A percentile compares a stretch with the other conserved stretches of the same genome.
Conservation (phyloP, 352 stramenopile species). For the Phytophthora chlamydospora region DNA sequence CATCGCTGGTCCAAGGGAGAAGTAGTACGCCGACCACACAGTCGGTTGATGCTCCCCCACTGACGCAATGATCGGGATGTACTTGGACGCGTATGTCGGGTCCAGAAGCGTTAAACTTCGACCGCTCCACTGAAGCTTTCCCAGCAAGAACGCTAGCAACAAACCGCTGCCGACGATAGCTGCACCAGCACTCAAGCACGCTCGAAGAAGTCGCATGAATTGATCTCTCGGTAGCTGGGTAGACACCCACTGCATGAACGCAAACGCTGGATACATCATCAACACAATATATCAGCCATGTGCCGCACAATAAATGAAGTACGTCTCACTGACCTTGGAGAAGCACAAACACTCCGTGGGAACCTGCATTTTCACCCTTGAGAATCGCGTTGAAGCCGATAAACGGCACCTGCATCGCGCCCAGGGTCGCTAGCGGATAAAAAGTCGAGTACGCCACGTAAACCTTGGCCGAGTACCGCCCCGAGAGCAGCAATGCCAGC, state of each 20-base stretch:
- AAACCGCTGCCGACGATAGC: slow-evolving; percentile 44
- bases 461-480: slow-evolving; percentile 91
- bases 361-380: slow-evolving; percentile 76
- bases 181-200: slow-evolving; percentile 40
- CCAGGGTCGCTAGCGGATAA: slow-evolving; percentile 95
- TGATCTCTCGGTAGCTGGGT: slow-evolving; percentile 49
- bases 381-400: slow-evolving; percentile 97
- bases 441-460: slow-evolving; percentile 99
- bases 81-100: slow-evolving; percentile 94
- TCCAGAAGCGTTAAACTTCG: slow-evolving; percentile 92
- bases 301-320: slow-evolving; percentile 1
- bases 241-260: slow-evolving; percentile 61
- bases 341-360: slow-evolving; percentile 94
- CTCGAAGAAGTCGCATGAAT: slow-evolving; percentile 54
- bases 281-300: slow-evolving; percentile 20
- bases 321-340: slow-evolving; percentile 69
- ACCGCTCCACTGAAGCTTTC: slow-evolving; percentile 91
- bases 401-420: slow-evolving; percentile 98
- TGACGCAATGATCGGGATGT: slow-evolving; percentile 96
- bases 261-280: slow-evolving; percentile 44
- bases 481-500: slow-evolving; percentile 89
- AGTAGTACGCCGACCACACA: slow-evolving; percentile 91
- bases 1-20: slow-evolving; percentile 90
- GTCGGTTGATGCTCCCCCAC: slow-evolving; percentile 95
- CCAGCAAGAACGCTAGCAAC: slow-evolving; percentile 61